Base-by-base conservation (phyloP, 257 asterid species). In the Solanum ossicruentum region DNA sequence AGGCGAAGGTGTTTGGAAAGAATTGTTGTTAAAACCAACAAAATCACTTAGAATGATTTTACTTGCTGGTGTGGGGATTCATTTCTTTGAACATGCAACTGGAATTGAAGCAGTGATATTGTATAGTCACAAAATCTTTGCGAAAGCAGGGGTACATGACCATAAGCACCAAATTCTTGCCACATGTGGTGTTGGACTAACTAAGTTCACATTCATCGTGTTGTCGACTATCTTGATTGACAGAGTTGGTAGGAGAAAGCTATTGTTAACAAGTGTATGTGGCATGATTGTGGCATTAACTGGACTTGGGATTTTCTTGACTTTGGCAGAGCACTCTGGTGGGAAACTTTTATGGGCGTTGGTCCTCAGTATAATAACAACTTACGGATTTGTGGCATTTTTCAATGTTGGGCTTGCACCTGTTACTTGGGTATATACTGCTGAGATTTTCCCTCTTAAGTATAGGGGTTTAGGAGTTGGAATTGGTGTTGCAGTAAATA, bases 391-490 rank as follows among this genome's bases (percentile, higher is more conserved):
- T n/a, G 88, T 92, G 10, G 88, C 87, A 92, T 94, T 91, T 75
- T 94, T 93, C 83, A 94, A 94, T 80, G 83, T 94, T 0, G 98
- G 98, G 39, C 92, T 94, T 3, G 94, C 92, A 4, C 98, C 98
- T 0, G 93, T 94, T 23, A 93, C 97, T 12, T 94, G 98, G 98
- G 98, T 94, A 2, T 94, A 94, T 75, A 92, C 93, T 43, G 87
- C 98, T 1, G 98, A 94, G 90, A 91, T 94, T 2, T 94, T 93
- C 6, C 98, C 98, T 2, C 77, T 82, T 28, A 86, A 83, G 88
- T 85, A 90, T 28, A 88, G 97, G 90, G 95, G 97, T 3, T 93
- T 91, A 21, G 98, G 98, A 47, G 93, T 90, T 0, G 89, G 94
- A 43, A 73, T 94, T 13, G 88, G 93, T 18, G 98, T 94, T 67